Evolutionary conservation across 176 grass and related monocot species (phyloP), one percentile per base, ranked within the genome.

Genomic region (Alloteropsis semialata): DNA sequence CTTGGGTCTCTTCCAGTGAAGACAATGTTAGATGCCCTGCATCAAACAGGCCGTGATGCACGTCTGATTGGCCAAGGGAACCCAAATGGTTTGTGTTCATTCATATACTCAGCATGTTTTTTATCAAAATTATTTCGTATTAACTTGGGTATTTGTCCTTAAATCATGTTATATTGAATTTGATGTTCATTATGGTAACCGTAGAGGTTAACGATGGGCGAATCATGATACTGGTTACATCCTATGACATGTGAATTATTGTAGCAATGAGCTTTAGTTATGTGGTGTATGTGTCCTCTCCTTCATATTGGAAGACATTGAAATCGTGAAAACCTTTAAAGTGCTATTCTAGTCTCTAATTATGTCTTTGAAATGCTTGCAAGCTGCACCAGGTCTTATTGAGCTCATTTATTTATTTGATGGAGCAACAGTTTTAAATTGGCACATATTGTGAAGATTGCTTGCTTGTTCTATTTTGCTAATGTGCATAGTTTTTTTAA

Each of bases 51-150:
- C 13, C 89, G 82, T 37, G 78, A 87, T 88, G 96, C 89, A 44
- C 82, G 87, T 67, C 84, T 94, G 68, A 96, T 99, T 78, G 93
- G 96, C 17, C 96, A 99, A 94, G 96, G 93, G 21, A 96, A 96
- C 56, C 93, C 93, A 61, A 93, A 92, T 71, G 97, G 97, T 99
- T 66, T 59, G 89, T 89, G 39, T 58, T 76, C 19, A 29, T 39
- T 88, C 65, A n/a, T 64, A 55, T 56, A 53, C 69, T 24, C 64
- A 62, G 34, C 70, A 56, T 44, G 3, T 17, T 89, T 81, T 81
- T 1, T 22, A 15, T 39, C 36, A 46, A 17, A 63, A 82, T 45
- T 49, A 3, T 77, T 86, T 41, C 17, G 18, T 3, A 76, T 38
- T 10, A 55, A 63, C 46, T 39, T 77, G n/a, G 2, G 19, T 21